A percentile compares a stretch with the other conserved stretches of the same genome.
phyloP scores from a whole-genome alignment of 2,329 filamentous ascomycete species.

The Colletotrichum spinosum region DNA sequence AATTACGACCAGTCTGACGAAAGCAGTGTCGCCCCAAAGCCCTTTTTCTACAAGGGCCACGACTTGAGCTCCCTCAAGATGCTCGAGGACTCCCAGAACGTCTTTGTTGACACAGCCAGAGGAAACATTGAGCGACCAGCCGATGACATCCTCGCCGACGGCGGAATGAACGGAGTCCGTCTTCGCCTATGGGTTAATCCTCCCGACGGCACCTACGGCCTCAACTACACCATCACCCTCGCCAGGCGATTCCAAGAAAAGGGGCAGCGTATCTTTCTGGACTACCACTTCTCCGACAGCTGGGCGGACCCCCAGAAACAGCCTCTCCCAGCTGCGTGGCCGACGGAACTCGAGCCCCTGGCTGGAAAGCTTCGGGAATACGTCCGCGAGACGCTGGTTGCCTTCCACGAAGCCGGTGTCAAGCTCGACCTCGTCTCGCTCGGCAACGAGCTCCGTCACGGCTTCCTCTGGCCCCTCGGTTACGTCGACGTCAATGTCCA shows the following conservation, averaged over 20 bases:
- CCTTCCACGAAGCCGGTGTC: slow-evolving; percentile 52
- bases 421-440: slow-evolving; percentile 51
- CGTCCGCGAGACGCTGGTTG: slow-evolving; percentile 49
- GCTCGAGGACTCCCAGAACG: slow-evolving; percentile 27
- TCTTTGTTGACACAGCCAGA: slow-evolving; percentile 32
- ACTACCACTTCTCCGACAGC: slow-evolving; percentile 47
- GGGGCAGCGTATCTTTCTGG: slow-evolving; percentile 51
- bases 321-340: slow-evolving; percentile 47
- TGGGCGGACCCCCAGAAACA: slow-evolving; percentile 52
- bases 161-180: slow-evolving; percentile 34
- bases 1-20: neutral
- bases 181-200: slow-evolving; percentile 33
- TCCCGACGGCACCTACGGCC: slow-evolving; percentile 32
- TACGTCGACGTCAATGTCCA: slow-evolving; percentile 48
- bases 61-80: slow-evolving; percentile 35
- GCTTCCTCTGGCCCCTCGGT: slow-evolving; percentile 48
- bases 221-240: slow-evolving; percentile 42
- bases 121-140: slow-evolving; percentile 26
- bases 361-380: slow-evolving; percentile 46
- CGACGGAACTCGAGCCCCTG: slow-evolving; percentile 45
- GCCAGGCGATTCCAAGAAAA: slow-evolving; percentile 49
- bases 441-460: slow-evolving; percentile 50
- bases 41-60: slow-evolving; percentile 35
- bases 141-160: slow-evolving; percentile 34
- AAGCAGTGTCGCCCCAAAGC: slow-evolving; percentile 4